A percentile compares a stretch with the other conserved stretches of the same genome.
Conservation (phyloP, 192 early-diverging fungal genomes). For the Mortierella antarctica region DNA sequence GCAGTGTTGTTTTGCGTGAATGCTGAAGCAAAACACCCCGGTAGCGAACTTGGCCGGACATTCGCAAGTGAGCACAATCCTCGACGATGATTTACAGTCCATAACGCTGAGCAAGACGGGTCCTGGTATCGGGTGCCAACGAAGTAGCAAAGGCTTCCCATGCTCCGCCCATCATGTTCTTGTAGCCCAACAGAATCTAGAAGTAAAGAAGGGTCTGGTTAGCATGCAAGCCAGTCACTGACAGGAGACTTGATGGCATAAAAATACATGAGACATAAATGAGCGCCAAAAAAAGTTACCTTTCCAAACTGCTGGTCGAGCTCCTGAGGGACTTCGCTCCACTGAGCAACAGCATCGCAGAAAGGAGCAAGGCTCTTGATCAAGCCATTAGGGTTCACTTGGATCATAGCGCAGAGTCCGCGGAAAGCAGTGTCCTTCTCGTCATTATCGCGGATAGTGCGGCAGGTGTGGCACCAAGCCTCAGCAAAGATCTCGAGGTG, state of each 20-base stretch:
- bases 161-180: conserved; percentile 69
- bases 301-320: conserved; percentile 74
- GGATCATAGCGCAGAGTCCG: conserved; percentile 94
- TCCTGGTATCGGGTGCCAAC: conserved; percentile 58
- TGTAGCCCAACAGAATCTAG: conserved; percentile 73
- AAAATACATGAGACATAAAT: not conserved
- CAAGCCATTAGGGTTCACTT: conserved; percentile 89
- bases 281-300: conserved; percentile 49
- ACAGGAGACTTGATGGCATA: too few relatives aligned
- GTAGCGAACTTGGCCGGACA: too few relatives aligned
- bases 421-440: conserved; percentile 98
- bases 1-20: not conserved
- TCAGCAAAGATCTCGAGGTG: conserved; percentile 86
- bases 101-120: conserved; percentile 62
- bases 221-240: not conserved
- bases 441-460: conserved; percentile 90
- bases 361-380: conserved; percentile 76
- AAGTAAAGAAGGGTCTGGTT: not conserved
- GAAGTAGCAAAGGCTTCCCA: conserved; percentile 65
- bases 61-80: too few relatives aligned
- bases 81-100: conserved; percentile 50
- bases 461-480: conserved; percentile 84
- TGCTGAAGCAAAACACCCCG: too few relatives aligned
- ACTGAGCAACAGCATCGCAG: conserved; percentile 84
- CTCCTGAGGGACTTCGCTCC: conserved; percentile 72